Percentiles rank a stretch among this genome's conserved stretches.
phyloP scores from a whole-genome alignment of 805 yeast genomes.

The Brettanomyces custersianus region DNA sequence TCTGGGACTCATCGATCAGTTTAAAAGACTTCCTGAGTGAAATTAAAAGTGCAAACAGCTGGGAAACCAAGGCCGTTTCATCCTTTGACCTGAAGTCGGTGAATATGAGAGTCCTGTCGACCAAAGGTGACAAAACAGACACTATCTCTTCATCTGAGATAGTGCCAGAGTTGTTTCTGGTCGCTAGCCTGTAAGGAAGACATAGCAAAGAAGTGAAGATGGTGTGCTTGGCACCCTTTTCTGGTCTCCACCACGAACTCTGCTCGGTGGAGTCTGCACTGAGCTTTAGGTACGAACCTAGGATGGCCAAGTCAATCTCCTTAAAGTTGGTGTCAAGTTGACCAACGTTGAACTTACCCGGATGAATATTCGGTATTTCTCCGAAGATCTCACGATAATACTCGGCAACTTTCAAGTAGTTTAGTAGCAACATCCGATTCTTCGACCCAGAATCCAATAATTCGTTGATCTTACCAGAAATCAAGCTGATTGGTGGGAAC shows the following conservation, averaged over 20 bases:
- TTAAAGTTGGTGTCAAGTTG: slow-evolving; percentile 25
- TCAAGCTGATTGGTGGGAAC: slow-evolving; percentile 43
- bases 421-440: slow-evolving; percentile 34
- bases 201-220: slow-evolving; percentile 60
- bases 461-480: slow-evolving; percentile 36
- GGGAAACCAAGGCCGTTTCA: slow-evolving; percentile 35
- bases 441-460: slow-evolving; percentile 26
- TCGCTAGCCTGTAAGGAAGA: slow-evolving; percentile 27
- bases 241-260: slow-evolving; percentile 72
- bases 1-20: slow-evolving; percentile 7
- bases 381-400: slow-evolving; percentile 15
- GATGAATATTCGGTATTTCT: slow-evolving; percentile 10
- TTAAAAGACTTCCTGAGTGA: slow-evolving; percentile 28
- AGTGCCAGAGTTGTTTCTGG: slow-evolving; percentile 6
- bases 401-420: slow-evolving; percentile 33
- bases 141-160: slow-evolving; percentile 32
- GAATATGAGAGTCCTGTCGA: slow-evolving; percentile 46
- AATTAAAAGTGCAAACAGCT: slow-evolving; percentile 44
- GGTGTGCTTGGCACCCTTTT: slow-evolving; percentile 38
- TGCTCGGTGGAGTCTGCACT: slow-evolving; percentile 37
- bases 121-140: slow-evolving; percentile 38
- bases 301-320: slow-evolving; percentile 47
- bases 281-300: slow-evolving; percentile 53
- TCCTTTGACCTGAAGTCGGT: slow-evolving; percentile 24
- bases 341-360: slow-evolving; percentile 18